Evolutionary conservation across 805 yeast genomes (phyloP).

Genomic region (Saccharomycopsis sp.): DNA sequence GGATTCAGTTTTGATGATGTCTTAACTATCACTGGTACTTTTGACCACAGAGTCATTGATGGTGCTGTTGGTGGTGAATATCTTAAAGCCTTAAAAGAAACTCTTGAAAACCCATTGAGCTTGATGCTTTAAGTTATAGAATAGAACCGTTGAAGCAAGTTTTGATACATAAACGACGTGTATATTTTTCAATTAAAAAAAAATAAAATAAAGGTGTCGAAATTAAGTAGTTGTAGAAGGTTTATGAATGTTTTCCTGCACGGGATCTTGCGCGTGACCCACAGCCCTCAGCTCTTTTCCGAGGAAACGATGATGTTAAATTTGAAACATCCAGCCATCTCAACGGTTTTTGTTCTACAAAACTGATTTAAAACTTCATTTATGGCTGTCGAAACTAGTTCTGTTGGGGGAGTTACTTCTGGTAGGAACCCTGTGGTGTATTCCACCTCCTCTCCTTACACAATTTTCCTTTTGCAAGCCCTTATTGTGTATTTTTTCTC

Average conservation of each 20-base stretch:
- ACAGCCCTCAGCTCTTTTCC: too few species aligned
- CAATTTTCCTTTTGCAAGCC: slow-evolving; percentile 62
- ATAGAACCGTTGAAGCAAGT: too few species aligned
- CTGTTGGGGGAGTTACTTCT: slow-evolving; percentile 57
- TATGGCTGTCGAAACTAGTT: slow-evolving; percentile 10
- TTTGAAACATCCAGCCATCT: too few species aligned
- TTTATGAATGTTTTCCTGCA: too few species aligned
- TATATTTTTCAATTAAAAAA: too few species aligned
- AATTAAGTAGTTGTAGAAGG: too few species aligned
- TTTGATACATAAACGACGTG: too few species aligned
- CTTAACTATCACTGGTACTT: slow-evolving; percentile 89
- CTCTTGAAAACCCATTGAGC: slow-evolving; percentile 94
- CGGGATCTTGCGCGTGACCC: too few species aligned
- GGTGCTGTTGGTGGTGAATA: slow-evolving; percentile 98
- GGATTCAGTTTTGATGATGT: slow-evolving; percentile 91
- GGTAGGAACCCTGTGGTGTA: slow-evolving; percentile 64
- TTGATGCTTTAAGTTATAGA: slow-evolving; percentile 76
- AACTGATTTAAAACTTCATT: too few species aligned
- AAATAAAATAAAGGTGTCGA: too few species aligned
- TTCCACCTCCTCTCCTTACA: slow-evolving; percentile 47
- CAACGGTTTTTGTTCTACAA: too few species aligned
- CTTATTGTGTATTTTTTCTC: slow-evolving; percentile 50
- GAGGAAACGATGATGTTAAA: too few species aligned
- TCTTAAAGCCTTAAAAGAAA: slow-evolving; percentile 84
- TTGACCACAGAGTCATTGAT: slow-evolving; percentile 95